Conservation (phyloP, 345 rosid species). For the Carallia pectinifolia region DNA sequence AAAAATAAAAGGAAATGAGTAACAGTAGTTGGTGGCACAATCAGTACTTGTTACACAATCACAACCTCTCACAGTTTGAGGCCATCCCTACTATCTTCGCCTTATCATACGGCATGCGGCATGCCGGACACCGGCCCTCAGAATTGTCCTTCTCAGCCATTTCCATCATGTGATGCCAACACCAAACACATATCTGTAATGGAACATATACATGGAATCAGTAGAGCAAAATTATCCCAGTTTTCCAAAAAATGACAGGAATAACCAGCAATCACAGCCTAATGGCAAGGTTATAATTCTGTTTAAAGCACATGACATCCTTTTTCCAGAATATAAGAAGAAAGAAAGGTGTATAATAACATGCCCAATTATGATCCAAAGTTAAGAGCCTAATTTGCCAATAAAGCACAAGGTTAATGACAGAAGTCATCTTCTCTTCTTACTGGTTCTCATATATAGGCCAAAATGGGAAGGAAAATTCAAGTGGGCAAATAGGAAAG, state of each 20-base stretch:
- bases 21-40: background rate
- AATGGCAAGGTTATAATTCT: no score
- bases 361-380: no score
- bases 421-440: no score
- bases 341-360: no score
- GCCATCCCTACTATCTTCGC: constrained; percentile 88
- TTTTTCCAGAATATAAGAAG: no score
- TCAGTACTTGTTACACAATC: constrained; percentile 1
- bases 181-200: constrained; percentile 90
- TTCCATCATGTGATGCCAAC: constrained; percentile 94
- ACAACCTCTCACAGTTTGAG: constrained; percentile 67
- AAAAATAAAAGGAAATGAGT: background rate
- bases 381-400: no score
- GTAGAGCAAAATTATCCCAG: background rate
- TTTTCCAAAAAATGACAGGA: background rate
- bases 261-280: background rate
- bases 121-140: constrained; percentile 98
- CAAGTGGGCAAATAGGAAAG: no score
- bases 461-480: no score
- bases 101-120: constrained; percentile 82
- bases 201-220: background rate
- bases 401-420: no score
- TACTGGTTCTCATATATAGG: no score
- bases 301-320: no score
- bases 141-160: constrained; percentile 87